Conservation (phyloP, 768 basidiomycete genomes). For the Amanita rimosa region DNA sequence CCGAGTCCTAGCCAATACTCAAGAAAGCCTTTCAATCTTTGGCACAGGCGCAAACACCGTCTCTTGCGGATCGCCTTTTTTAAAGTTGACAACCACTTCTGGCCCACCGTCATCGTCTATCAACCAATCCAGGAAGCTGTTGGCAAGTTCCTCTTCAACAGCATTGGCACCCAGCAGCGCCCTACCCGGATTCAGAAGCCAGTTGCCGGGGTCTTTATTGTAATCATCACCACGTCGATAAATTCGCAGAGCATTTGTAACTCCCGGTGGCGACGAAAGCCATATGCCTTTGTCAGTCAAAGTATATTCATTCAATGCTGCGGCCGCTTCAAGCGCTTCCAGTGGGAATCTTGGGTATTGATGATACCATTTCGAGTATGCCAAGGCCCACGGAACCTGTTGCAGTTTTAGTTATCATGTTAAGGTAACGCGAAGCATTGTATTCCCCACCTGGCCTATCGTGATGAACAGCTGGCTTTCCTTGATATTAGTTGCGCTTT, state of each 20-base stretch:
- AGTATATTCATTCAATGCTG: conserved; percentile 39
- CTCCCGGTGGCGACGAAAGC: conserved; percentile 26
- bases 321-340: conserved; percentile 35
- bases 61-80: conserved; percentile 15
- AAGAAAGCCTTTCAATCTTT: too few species aligned
- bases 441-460: conserved; percentile 33
- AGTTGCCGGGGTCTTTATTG: conserved; percentile 18
- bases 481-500: conserved; percentile 50
- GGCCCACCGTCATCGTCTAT: conserved; percentile 28
- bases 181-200: conserved; percentile 36
- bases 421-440: neutral
- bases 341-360: conserved; percentile 43
- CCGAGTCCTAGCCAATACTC: too few species aligned
- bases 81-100: conserved; percentile 26
- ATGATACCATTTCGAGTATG: conserved; percentile 48
- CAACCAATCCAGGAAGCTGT: conserved; percentile 35
- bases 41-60: too few species aligned
- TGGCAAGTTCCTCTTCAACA: conserved; percentile 14
- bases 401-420: neutral
- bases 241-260: conserved; percentile 21
- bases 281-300: conserved; percentile 40
- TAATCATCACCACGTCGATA: conserved; percentile 31
- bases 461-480: conserved; percentile 35
- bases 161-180: conserved; percentile 25
- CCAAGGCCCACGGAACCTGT: conserved; percentile 44